Conservation (phyloP, 306 rosid genomes). For the Herpetospermum pedunculosum region DNA sequence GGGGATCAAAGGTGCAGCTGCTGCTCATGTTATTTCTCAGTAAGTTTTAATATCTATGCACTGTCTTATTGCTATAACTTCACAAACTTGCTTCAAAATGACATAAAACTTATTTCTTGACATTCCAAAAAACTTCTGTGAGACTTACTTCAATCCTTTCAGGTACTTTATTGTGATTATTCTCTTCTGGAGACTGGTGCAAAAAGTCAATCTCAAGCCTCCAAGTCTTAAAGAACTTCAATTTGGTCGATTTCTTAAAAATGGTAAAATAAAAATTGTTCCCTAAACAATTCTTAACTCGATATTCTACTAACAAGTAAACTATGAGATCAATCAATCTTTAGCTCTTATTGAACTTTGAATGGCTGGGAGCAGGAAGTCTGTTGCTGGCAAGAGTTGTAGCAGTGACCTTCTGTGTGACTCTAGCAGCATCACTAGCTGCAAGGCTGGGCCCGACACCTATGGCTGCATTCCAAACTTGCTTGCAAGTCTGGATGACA, state of each 20-base stretch:
- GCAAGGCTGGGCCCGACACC: conserved; percentile 70
- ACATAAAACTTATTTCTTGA: background rate
- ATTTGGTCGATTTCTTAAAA: conserved; percentile 70
- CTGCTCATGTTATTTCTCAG: conserved; percentile 91
- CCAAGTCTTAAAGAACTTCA: conserved; percentile 72
- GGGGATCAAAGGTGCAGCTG: conserved; percentile 92
- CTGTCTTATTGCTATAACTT: background rate
- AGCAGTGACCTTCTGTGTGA: conserved; percentile 92
- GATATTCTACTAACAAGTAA: background rate
- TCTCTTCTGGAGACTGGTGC: conserved; percentile 43
- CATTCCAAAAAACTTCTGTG: conserved; percentile 3
- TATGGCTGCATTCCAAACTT: conserved; percentile 95
- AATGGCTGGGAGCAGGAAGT: conserved; percentile 32
- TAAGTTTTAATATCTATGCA: conserved; percentile 24
- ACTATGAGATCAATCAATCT: background rate
- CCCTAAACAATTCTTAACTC: background rate
- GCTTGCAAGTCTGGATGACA: conserved; percentile 87
- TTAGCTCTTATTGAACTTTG: background rate
- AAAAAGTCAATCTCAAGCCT: conserved; percentile 54
- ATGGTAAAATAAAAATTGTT: conserved; percentile 37
- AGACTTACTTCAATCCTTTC: background rate
- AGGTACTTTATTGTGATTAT: conserved; percentile 72
- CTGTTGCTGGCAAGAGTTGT: conserved; percentile 60
- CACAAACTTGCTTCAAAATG: background rate
- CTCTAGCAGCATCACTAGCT: conserved; percentile 82